These are phyloP conservation scores for Periconia sp. DNA, from an alignment of 2,329 filamentous ascomycete species.

Conservation along the genomic window DNA sequence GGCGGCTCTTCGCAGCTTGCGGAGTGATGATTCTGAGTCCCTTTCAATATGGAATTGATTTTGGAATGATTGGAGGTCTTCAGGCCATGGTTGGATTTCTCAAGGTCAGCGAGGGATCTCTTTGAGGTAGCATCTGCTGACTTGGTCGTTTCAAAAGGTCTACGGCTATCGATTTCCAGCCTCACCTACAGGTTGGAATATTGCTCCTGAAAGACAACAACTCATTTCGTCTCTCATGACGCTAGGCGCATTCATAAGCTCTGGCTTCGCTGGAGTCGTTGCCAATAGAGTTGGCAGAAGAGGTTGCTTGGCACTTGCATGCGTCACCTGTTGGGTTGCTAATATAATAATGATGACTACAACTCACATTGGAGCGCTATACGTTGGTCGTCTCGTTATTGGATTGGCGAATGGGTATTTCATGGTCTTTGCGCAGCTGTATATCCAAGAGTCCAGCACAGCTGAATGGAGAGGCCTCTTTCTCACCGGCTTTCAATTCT, in stretches of 20 bases:
- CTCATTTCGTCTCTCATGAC: constrained; percentile 56
- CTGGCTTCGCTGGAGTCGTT: constrained; percentile 47
- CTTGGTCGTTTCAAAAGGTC: constrained; percentile 22
- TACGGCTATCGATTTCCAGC: constrained; percentile 39
- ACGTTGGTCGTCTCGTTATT: constrained; percentile 61
- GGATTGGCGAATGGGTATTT: constrained; percentile 64
- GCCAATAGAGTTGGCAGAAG: constrained; percentile 54
- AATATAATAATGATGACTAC: constrained; percentile 67
- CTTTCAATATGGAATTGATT: constrained; percentile 62
- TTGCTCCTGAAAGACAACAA: constrained; percentile 48
- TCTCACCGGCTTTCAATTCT: constrained; percentile 57
- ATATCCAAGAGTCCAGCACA: constrained; percentile 58
- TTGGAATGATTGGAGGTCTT: constrained; percentile 58
- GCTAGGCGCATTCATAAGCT: constrained; percentile 53
- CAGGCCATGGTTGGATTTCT: constrained; percentile 60
- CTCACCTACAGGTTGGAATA: constrained; percentile 51
- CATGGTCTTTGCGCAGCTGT: constrained; percentile 61
- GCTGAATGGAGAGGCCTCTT: constrained; percentile 58
- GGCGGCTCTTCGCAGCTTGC: constrained; percentile 56
- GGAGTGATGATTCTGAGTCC: constrained; percentile 56
- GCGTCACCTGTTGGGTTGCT: constrained; percentile 56
- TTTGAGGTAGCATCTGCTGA: no score
- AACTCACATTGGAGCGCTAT: constrained; percentile 59
- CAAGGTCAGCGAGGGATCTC: constrained; percentile 38
- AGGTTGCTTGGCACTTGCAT: constrained; percentile 54